Evolutionary conservation across 2,329 filamentous ascomycete species (phyloP).

Genomic region (Aspergillus brasiliensis): DNA sequence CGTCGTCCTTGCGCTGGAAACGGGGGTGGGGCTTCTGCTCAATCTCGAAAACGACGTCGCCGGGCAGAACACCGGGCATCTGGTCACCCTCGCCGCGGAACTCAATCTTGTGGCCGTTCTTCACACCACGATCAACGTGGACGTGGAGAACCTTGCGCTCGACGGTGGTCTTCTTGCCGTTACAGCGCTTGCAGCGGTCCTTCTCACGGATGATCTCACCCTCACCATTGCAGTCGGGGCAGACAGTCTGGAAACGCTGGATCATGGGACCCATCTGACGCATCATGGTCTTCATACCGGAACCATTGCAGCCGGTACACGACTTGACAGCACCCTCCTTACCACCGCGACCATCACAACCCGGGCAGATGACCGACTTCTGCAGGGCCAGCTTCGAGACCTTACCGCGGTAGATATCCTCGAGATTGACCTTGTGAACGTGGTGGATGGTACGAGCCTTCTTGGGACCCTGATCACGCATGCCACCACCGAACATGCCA

Average conservation of each 20-base stretch:
- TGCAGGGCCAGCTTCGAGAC: conserved; percentile 95
- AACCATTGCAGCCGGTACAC: conserved; percentile 86
- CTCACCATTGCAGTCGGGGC: conserved; percentile 96
- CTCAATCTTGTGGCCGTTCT: conserved; percentile 92
- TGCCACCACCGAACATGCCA: conserved; percentile 77
- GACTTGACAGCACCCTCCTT: conserved; percentile 98
- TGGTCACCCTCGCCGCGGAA: conserved; percentile 98
- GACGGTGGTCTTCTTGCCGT: conserved; percentile 95
- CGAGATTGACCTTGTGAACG: conserved; percentile 95
- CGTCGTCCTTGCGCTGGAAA: conserved; percentile 95
- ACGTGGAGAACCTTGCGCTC: conserved; percentile 98
- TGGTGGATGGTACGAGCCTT: conserved; percentile 97
- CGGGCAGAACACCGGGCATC: conserved; percentile 85
- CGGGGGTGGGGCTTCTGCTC: conserved; percentile 97
- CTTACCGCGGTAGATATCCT: conserved; percentile 98
- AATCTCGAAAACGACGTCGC: conserved; percentile 97
- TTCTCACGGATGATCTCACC: conserved; percentile 96
- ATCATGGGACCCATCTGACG: conserved; percentile 99
- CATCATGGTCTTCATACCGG: conserved; percentile 99
- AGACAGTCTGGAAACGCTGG: conserved; percentile 98
- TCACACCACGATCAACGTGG: conserved; percentile 92
- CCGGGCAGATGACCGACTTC: conserved; percentile 94
- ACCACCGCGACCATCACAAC: conserved; percentile 90
- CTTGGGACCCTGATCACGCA: conserved; percentile 78
- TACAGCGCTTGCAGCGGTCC: conserved; percentile 95